Base-by-base conservation (phyloP, 2,329 filamentous ascomycete genomes). In the Colletotrichum lini region DNA sequence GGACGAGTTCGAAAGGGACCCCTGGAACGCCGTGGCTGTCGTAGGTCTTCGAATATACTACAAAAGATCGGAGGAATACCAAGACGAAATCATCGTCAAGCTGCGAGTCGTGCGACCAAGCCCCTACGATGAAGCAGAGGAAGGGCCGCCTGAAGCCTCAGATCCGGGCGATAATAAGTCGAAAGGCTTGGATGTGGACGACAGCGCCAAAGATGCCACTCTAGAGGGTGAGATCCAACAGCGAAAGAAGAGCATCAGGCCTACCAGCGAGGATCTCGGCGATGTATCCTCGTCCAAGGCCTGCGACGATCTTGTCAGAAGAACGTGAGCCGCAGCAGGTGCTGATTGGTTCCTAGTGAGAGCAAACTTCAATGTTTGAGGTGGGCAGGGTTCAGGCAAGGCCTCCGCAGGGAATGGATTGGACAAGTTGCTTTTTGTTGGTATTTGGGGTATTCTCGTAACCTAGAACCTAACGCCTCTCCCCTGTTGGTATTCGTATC, bases 1-100 rank as follows among this genome's bases (percentile, higher is more conserved):
- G 12, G 87, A 89, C 73, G 88, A 90, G 67, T 87, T 86, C 59
- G 85, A 88, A 73, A 82, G 84, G 30, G 82, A 87, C 63, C 84
- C 85, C 9, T 89, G 87, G 87, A 88, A 89, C 73, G 87, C 87
- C 12, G 83, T 89, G 47, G 84, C 82, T 7, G 84, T 88, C 13
- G 83, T 89, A 0, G 87, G 88, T 0, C 77, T 89, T 62, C 81
- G 86, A 15, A 84, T 89, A 5, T 89, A 89, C 75, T 85, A 87
- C 77, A 88, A 87, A 75, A 82, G 80, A 0, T 74, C 77, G 0
- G 78, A 77, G 18, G 78, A 79, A n/a, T 75, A 79, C 13, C 72
- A 73, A 40, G 76, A 78, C 9, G 76, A 80, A 45, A 78, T 81
- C 49, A 76, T 81, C 2, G 79, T 85, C 35, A 79, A 79, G 70